These are phyloP conservation scores for Pseudoturritis turrita DNA, from an alignment of 345 rosid genomes.

Conservation along the genomic window DNA sequence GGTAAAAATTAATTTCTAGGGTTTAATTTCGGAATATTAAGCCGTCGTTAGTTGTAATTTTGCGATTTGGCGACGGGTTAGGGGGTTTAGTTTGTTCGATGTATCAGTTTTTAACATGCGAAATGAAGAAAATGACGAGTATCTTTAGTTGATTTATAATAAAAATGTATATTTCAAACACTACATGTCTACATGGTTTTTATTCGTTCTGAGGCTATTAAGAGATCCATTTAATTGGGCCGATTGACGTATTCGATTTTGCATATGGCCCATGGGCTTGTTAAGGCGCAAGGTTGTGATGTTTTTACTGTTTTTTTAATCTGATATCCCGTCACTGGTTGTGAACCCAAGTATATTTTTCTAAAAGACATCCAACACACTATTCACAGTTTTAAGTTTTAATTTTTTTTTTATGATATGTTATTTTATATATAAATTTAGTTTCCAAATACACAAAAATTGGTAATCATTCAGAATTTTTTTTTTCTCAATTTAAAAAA, in stretches of 20 bases:
- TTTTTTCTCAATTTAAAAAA: too few species aligned
- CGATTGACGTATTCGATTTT: not conserved
- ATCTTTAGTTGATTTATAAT: conserved; percentile 11
- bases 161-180: not conserved
- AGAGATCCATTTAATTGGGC: not conserved
- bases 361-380: too few species aligned
- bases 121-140: conserved; percentile 9
- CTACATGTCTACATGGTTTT: not conserved
- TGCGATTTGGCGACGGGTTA: conserved; percentile 11
- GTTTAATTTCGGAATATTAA: conserved; percentile 9
- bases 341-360: too few species aligned
- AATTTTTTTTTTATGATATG: too few species aligned
- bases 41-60: conserved; percentile 12
- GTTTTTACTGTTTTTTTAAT: too few species aligned
- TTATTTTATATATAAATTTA: too few species aligned
- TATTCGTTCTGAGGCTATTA: not conserved
- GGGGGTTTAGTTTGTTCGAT: conserved; percentile 2
- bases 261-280: not conserved
- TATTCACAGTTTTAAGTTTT: too few species aligned
- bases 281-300: not conserved
- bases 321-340: too few species aligned
- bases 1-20: conserved; percentile 18
- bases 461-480: too few species aligned
- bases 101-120: conserved; percentile 20
- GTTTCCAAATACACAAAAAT: too few species aligned